Evolutionary conservation across 2,329 filamentous ascomycete species (phyloP).

Genomic region (Fusarium zealandicum): DNA sequence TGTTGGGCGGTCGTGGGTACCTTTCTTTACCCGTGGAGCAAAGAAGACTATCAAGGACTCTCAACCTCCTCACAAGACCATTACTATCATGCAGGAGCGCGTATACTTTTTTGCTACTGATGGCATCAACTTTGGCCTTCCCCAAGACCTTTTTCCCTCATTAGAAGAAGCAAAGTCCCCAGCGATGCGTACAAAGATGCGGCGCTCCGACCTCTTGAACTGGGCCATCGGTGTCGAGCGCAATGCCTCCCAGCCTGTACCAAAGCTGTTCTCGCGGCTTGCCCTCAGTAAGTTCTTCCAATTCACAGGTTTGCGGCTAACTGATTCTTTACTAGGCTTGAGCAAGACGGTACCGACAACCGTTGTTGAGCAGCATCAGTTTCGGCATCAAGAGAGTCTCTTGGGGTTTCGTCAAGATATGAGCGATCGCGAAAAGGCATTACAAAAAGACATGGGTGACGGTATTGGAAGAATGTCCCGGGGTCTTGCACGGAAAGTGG

Average conservation of each 20-base stretch:
- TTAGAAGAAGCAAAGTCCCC: slow-evolving; percentile 35
- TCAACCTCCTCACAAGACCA: slow-evolving; percentile 26
- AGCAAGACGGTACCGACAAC: slow-evolving; percentile 59
- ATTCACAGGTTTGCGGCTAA: neutral
- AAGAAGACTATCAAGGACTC: slow-evolving; percentile 50
- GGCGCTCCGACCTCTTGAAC: slow-evolving; percentile 53
- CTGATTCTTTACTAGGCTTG: slow-evolving; percentile 51
- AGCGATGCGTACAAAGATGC: slow-evolving; percentile 45
- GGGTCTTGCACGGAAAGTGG: slow-evolving; percentile 62
- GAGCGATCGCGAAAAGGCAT: slow-evolving; percentile 60
- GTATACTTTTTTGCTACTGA: slow-evolving; percentile 64
- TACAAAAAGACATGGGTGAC: slow-evolving; percentile 65
- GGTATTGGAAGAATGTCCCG: slow-evolving; percentile 72
- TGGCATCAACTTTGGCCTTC: slow-evolving; percentile 51
- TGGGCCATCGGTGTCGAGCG: slow-evolving; percentile 59
- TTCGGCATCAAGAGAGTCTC: slow-evolving; percentile 41
- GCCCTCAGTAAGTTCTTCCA: slow-evolving; percentile 54
- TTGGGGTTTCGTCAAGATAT: slow-evolving; percentile 53
- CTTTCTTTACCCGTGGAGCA: slow-evolving; percentile 54
- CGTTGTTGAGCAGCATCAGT: slow-evolving; percentile 55
- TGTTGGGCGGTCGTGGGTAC: slow-evolving; percentile 55
- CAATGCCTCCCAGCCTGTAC: slow-evolving; percentile 55
- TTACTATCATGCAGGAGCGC: slow-evolving; percentile 46
- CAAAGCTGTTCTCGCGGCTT: slow-evolving; percentile 67
- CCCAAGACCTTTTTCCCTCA: slow-evolving; percentile 27